Base-by-base conservation (phyloP, 441 rosid species). In the Euphorbia corollata region DNA sequence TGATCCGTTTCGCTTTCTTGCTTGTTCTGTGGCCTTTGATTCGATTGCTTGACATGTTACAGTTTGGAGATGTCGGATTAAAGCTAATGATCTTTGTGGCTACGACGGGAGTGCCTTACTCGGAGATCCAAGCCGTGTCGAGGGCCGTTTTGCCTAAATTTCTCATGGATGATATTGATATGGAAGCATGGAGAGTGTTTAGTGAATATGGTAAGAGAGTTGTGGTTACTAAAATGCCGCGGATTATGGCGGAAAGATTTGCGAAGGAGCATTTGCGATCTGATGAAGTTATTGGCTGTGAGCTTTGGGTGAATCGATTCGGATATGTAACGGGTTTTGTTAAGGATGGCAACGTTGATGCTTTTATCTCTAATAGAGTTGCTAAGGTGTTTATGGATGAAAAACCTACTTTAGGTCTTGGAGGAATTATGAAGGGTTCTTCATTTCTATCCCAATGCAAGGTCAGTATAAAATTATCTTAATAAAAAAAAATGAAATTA, bases 71-170 rank as follows among this genome's bases (percentile, higher is more conserved):
- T 12, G 16, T 15, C 2, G 90, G 84, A 38, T 81, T 88, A 48
- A 88, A 76, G 77, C 18, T 90, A 20, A 86, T 85, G 89, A 71
- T 86, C 47, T 90, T 88, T 39, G 86, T 82, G 8, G 78, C 97
- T 30, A 85, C 88, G 5, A 82, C 64, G 0, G 96, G 96, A 6
- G 70, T 90, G 4, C 75, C 68, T 0, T 79, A 60, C 65, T 70
- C 86, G 4, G 98, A 88, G 82, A 85, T 92, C 10, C 83, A 84
- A 66, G 82, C 91, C 0, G 90, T 92, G 54, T 87, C 98, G n/a
- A 77, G 98, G 71, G 98, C 97, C 0, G 96, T 92, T 39, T 64
- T 92, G 78, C 96, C 98, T 0, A 89, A 89, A 73, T 92, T 92
- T 57, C 90, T 73, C 71, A 83, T 82, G 91, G 95, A 87, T 61